Evolutionary conservation across 495 filamentous ascomycete genomes (phyloP).

Genomic region (Margaritispora aquatica): DNA sequence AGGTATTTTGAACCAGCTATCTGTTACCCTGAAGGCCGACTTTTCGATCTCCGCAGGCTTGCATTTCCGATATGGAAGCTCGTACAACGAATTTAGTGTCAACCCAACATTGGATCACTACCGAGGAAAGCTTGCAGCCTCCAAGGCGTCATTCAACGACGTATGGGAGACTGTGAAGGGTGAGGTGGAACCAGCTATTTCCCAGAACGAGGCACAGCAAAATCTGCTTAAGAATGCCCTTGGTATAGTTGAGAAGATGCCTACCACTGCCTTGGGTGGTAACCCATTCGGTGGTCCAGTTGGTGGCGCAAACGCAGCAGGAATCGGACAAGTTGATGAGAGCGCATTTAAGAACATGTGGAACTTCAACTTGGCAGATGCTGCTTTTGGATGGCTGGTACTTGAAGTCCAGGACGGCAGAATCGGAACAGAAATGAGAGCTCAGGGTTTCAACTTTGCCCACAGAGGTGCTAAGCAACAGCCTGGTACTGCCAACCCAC

Average conservation of each 20-base stretch:
- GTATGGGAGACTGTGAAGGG: slow-evolving; percentile 98
- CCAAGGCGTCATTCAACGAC: slow-evolving; percentile 97
- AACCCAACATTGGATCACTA: slow-evolving; percentile 98
- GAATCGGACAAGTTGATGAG: slow-evolving; percentile 87
- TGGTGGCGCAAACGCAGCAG: slow-evolving; percentile 58
- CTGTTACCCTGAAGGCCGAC: slow-evolving; percentile 95
- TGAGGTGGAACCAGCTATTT: slow-evolving; percentile 90
- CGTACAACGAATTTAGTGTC: slow-evolving; percentile 99
- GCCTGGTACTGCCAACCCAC: slow-evolving; percentile 17
- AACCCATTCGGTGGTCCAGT: slow-evolving; percentile 91
- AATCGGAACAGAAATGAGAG: slow-evolving; percentile 97
- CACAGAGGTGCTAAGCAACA: slow-evolving; percentile 56
- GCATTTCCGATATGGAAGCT: slow-evolving; percentile 98
- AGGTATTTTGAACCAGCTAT: slow-evolving; percentile 95
- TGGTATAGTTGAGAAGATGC: slow-evolving; percentile 93
- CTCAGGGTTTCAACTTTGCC: slow-evolving; percentile 98
- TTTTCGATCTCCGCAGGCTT: slow-evolving; percentile 97
- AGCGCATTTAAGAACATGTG: slow-evolving; percentile 99
- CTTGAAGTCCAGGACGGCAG: slow-evolving; percentile 89
- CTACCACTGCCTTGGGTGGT: slow-evolving; percentile 83
- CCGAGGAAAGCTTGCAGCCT: slow-evolving; percentile 97
- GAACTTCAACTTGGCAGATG: slow-evolving; percentile 99
- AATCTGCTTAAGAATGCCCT: slow-evolving; percentile 84
- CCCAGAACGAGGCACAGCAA: slow-evolving; percentile 88
- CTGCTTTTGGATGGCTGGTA: slow-evolving; percentile 93